Base-by-base conservation (phyloP, 768 basidiomycete species). In the Naganishia onofrii region DNA sequence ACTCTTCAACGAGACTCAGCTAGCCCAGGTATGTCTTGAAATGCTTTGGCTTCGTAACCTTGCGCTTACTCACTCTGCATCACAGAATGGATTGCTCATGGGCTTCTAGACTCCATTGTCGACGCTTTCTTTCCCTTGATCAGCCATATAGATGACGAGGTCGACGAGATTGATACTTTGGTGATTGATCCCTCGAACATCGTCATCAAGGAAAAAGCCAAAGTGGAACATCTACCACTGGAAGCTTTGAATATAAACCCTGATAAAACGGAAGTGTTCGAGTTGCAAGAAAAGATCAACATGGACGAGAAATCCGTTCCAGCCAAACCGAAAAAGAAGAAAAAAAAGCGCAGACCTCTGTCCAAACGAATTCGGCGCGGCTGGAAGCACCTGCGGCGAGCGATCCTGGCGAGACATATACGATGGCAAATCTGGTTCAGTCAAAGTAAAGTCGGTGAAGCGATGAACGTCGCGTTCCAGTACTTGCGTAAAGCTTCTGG, bases 81-180 rank as follows among this genome's bases (percentile, higher is more conserved):
- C 58, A 7, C 74, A 92, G 93, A 93, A 77, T 95, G 92, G 92
- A 91, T 97, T 73, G 92, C 92, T 0, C 93, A 97, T 79, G 90
- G 89, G 26, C 85, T 96, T 67, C 83, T 97, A 73, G 94, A 96
- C 76, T 94, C 92, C 0, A 88, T 97, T 65, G 93, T 97, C 26
- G 93, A 97, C 77, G 89, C 91, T 0, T 94, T 94, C 82, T 92
- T 93, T 78, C 80, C 80, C 17, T 85, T 92, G 70, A 83, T 93
- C 70, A 85, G 88, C 72, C 87, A 88, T 70, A 89, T 96, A 44
- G 91, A 91, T 76, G 84, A 84, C 56, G 93, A 95, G 76, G 88
- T 92, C 2, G 84, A 87, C 70, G 86, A 86, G 21, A 88, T 94
- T 66, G 92, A 94, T 75, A 84, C 86, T 15, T 80, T 90, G 46